Conservation (phyloP, 148 eudicot species). For the Spergularia marina region DNA sequence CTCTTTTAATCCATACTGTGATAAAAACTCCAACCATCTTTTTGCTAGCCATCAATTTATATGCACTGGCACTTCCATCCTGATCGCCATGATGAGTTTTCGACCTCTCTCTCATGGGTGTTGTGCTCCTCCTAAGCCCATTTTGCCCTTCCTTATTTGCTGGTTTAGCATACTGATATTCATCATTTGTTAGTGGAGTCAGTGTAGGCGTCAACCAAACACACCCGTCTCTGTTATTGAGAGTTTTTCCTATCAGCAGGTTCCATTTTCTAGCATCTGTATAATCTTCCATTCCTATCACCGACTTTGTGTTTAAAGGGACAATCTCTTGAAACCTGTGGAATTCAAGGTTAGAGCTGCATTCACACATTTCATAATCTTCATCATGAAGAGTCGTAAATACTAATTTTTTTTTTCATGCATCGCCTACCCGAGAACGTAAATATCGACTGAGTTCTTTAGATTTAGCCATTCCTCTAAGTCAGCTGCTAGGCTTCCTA, state of each 20-base stretch:
- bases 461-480: constrained; percentile 63
- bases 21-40: constrained; percentile 63
- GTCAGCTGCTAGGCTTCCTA: constrained; percentile 36
- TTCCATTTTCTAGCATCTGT: constrained; percentile 75
- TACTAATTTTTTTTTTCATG: neutral
- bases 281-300: constrained; percentile 58
- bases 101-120: constrained; percentile 34
- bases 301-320: constrained; percentile 64
- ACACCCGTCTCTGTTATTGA: constrained; percentile 68
- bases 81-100: constrained; percentile 32
- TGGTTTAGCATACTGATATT: constrained; percentile 45
- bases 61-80: constrained; percentile 31
- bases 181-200: constrained; percentile 40
- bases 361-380: neutral
- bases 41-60: constrained; percentile 48
- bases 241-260: constrained; percentile 64
- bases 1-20: constrained; percentile 43
- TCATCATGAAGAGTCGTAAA: neutral
- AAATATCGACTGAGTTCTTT: constrained; percentile 48
- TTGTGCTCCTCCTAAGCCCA: constrained; percentile 18
- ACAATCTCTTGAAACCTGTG: constrained; percentile 74
- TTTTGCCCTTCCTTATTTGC: constrained; percentile 35
- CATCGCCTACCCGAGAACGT: constrained; percentile 54
- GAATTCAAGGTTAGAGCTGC: constrained; percentile 13
- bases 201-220: constrained; percentile 66